Base-by-base conservation (phyloP, 163 green algal species). In the Prototheca wickerhamii region DNA sequence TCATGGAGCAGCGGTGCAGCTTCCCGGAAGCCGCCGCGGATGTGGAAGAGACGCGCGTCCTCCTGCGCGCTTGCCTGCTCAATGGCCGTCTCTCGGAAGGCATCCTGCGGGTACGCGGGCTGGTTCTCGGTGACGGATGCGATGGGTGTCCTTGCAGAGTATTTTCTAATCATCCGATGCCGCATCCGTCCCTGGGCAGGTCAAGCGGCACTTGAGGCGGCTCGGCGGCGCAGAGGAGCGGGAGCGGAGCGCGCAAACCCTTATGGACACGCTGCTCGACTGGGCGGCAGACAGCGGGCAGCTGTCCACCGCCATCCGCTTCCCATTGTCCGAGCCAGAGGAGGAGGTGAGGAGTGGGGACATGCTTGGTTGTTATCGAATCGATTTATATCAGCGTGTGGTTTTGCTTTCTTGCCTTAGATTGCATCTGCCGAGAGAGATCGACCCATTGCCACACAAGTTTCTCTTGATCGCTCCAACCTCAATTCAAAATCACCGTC, bases 11-110 rank as follows among this genome's bases (percentile, higher is more conserved):
- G n/a, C n/a, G n/a, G n/a, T n/a, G n/a, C n/a, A n/a, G n/a, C n/a
- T n/a, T n/a, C n/a, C n/a, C n/a, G n/a, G n/a, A n/a, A n/a, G n/a
- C n/a, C n/a, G n/a, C n/a, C n/a, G n/a, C n/a, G n/a, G n/a, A 43
- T 10, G 12, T 42, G 64, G 49, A 51, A 1, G 50, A 74, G 51
- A 65, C 57, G 26, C 15, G 25, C 17, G 33, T 59, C 2, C 51
- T 43, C 15, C 44, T 80, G 59, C 12, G n/a, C 6, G 62, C 70
- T 33, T 63, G 61, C 4, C 52, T 75, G 55, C 44, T n/a, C 2
- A 64, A 62, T 37, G 65, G 61, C 15, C 58, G 71, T 31, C 44
- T 80, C 4, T 58, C 50, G 0, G 73, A 80, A 26, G 65, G 58
- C 0, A 69, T 72, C 54, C 57, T 80, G 25, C 55, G 40, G 10